phyloP scores from a whole-genome alignment of 495 filamentous ascomycete species.

The Chaetomium tenue region DNA sequence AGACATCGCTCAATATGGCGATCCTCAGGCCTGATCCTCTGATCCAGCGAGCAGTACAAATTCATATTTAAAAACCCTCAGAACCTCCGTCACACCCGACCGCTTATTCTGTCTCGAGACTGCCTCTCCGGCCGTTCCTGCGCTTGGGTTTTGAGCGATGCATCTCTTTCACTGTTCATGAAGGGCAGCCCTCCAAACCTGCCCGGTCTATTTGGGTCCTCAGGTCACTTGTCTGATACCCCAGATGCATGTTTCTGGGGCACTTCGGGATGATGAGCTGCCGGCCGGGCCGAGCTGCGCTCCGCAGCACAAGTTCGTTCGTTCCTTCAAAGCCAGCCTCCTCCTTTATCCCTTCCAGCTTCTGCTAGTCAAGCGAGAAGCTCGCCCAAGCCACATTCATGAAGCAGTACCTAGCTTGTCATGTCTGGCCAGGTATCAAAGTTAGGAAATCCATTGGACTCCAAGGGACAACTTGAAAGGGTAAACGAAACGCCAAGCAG shows the following conservation, averaged over 20 bases:
- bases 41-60: not conserved
- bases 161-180: too few relatives aligned
- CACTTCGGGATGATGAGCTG: not conserved
- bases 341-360: not conserved
- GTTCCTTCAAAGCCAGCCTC: not conserved
- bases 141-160: too few relatives aligned
- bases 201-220: too few relatives aligned
- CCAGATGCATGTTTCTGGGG: not conserved
- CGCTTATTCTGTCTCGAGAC: not conserved
- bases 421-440: not conserved
- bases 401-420: not conserved
- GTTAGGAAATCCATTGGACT: not conserved
- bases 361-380: not conserved
- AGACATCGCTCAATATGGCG: not conserved
- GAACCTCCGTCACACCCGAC: not conserved
- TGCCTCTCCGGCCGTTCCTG: too few relatives aligned
- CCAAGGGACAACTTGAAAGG: not conserved
- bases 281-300: conserved; percentile 1
- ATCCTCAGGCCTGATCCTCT: not conserved
- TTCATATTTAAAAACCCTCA: not conserved
- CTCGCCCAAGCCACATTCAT: not conserved
- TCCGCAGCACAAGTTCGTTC: not conserved
- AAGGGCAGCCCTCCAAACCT: too few relatives aligned
- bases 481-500: conserved; percentile 16
- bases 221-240: too few relatives aligned